These are phyloP conservation scores for Microbotryomycetes sp. DNA, from an alignment of 1,284 basidiomycete species.

Conservation along the genomic window DNA sequence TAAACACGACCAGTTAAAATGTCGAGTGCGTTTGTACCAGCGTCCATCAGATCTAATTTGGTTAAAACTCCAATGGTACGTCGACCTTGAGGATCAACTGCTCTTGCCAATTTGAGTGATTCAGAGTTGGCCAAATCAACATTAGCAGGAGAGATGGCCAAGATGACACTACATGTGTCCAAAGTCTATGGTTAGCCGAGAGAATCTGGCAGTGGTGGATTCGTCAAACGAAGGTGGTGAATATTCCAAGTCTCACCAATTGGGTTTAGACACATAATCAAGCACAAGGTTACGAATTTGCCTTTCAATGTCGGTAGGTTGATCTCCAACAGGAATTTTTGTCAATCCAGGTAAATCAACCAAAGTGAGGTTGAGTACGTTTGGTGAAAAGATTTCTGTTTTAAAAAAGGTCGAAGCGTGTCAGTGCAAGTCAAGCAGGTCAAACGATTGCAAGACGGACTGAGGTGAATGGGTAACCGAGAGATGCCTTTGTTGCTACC, in stretches of 20 bases:
- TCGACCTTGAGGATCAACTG: slow-evolving; percentile 89
- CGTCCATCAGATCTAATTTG: slow-evolving; percentile 98
- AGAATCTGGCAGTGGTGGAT: background rate
- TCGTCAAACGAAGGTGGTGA: background rate
- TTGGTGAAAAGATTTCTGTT: slow-evolving; percentile 87
- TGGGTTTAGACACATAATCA: slow-evolving; percentile 94
- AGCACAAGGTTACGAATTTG: slow-evolving; percentile 90
- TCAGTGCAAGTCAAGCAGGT: background rate
- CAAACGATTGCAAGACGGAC: background rate
- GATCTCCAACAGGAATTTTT: slow-evolving; percentile 82
- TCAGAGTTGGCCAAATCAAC: slow-evolving; percentile 98
- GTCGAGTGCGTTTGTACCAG: slow-evolving; percentile 94
- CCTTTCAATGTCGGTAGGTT: slow-evolving; percentile 81
- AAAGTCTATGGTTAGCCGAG: slow-evolving; percentile 9
- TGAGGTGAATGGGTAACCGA: slow-evolving; percentile 69
- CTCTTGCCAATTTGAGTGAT: slow-evolving; percentile 88
- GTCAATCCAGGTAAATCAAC: slow-evolving; percentile 95
- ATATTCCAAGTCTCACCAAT: slow-evolving; percentile 59
- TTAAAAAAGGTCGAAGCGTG: slow-evolving; percentile 40
- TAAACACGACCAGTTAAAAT: slow-evolving; percentile 94
- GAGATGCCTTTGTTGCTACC: slow-evolving; percentile 99
- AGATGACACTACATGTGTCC: slow-evolving; percentile 72
- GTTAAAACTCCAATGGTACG: slow-evolving; percentile 94
- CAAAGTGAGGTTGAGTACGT: slow-evolving; percentile 89
- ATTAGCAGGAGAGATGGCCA: slow-evolving; percentile 93